A percentile compares a stretch with the other conserved stretches of the same genome.
phyloP scores from a whole-genome alignment of 2,329 filamentous ascomycete genomes.

The Lasiodiplodia citricola region DNA sequence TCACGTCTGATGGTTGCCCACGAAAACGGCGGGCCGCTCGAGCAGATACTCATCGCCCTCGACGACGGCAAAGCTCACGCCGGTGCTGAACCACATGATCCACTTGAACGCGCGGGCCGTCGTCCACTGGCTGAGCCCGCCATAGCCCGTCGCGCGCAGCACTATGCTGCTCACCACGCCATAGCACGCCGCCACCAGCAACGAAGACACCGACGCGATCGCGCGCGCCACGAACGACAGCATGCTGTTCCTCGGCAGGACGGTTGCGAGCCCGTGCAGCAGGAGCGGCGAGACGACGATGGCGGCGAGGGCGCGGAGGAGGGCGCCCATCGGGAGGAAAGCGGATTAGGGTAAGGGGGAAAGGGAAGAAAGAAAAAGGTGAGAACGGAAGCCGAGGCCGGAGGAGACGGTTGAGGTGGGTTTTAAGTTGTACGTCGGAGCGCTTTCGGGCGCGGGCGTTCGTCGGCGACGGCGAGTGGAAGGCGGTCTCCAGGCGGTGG shows the following conservation, averaged over 20 bases:
- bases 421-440: background rate
- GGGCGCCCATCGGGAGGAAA: constrained; percentile 13
- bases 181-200: constrained; percentile 63
- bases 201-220: constrained; percentile 48
- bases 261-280: constrained; percentile 3
- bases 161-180: constrained; percentile 76
- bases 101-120: constrained; percentile 80
- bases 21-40: constrained; percentile 80
- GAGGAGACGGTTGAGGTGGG: background rate
- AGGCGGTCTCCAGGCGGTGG: background rate
- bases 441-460: background rate
- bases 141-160: constrained; percentile 73
- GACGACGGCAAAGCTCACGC: constrained; percentile 75
- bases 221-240: constrained; percentile 70
- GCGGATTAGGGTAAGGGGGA: background rate
- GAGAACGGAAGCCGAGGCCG: too few relatives aligned
- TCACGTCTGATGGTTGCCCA: constrained; percentile 89
- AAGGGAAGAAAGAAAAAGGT: background rate
- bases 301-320: constrained; percentile 14
- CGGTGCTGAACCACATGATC: constrained; percentile 75
- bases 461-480: background rate
- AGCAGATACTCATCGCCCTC: constrained; percentile 50
- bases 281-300: constrained; percentile 24
- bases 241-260: constrained; percentile 17
- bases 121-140: constrained; percentile 84